Evolutionary conservation across 2,329 filamentous ascomycete species (phyloP).

Genomic region (Talaromyces verruculosus): DNA sequence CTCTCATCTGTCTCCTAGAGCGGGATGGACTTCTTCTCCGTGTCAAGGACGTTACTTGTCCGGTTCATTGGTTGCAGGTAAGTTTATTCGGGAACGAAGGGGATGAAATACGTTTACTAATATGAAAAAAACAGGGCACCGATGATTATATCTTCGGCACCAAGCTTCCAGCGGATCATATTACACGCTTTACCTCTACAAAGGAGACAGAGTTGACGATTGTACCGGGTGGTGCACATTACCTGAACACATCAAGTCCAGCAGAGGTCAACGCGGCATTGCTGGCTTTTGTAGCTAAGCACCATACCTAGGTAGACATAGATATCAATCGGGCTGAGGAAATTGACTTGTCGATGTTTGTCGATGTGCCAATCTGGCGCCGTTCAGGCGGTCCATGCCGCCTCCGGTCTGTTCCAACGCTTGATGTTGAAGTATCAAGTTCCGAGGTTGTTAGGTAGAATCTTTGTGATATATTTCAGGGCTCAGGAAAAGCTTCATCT

Average conservation of each 20-base stretch:
- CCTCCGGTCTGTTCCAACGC: background rate
- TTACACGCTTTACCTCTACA: background rate
- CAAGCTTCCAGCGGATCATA: constrained; percentile 28
- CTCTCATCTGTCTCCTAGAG: constrained; percentile 48
- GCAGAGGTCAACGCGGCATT: constrained; percentile 28
- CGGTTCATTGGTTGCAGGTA: constrained; percentile 49
- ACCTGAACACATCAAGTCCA: background rate
- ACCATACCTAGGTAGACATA: background rate
- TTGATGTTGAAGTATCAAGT: background rate
- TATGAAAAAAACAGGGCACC: constrained; percentile 6
- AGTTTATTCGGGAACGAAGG: constrained; percentile 43
- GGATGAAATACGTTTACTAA: constrained; percentile 27
- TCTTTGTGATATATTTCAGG: background rate
- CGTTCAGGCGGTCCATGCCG: background rate
- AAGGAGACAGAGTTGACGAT: background rate
- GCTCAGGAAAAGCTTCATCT: too few species aligned
- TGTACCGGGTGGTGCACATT: background rate
- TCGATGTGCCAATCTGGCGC: background rate
- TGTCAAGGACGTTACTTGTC: constrained; percentile 47
- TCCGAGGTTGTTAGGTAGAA: background rate
- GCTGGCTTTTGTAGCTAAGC: background rate
- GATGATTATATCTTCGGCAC: constrained; percentile 18
- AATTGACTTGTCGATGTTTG: background rate
- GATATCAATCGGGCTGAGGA: background rate
- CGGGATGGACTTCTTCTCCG: constrained; percentile 47